A percentile compares a stretch with the other conserved stretches of the same genome.
Conservation (phyloP, 73 alveolate species). For the Paramecium tetraurelia region DNA sequence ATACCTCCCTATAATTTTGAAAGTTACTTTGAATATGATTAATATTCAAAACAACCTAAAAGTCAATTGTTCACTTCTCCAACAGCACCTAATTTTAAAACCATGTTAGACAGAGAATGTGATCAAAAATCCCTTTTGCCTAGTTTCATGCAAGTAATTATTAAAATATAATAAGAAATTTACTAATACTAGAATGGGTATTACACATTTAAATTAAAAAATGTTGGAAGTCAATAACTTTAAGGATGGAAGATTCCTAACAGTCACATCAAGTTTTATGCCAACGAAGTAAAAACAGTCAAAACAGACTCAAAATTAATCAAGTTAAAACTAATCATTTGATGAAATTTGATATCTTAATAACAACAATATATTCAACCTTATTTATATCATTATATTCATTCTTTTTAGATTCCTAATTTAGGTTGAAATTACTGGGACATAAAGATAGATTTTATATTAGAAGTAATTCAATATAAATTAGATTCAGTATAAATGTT, state of each 20-base stretch:
- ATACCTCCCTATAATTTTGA: conserved; percentile 34
- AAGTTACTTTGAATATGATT: conserved; percentile 38
- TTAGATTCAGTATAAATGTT: no score
- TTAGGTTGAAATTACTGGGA: background rate
- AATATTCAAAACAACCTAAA: background rate
- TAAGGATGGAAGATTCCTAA: conserved; percentile 56
- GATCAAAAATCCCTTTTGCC: conserved; percentile 35
- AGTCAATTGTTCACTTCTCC: conserved; percentile 11
- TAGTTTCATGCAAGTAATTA: conserved; percentile 50
- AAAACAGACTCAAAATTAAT: background rate
- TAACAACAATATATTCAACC: no score
- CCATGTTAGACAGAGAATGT: conserved; percentile 39
- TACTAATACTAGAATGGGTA: conserved; percentile 29
- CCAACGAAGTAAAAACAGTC: background rate
- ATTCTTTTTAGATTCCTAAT: background rate
- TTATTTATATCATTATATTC: no score
- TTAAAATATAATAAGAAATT: background rate
- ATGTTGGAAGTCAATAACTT: conserved; percentile 60
- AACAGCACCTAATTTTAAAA: conserved; percentile 52
- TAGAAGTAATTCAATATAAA: no score
- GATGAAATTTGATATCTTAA: background rate
- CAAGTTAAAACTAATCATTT: background rate
- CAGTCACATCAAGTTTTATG: conserved; percentile 25
- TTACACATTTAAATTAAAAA: conserved; percentile 14
- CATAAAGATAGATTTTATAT: no score